Evolutionary conservation across 352 stramenopile genomes (phyloP).

Genomic region (Phytophthora nicotianae): DNA sequence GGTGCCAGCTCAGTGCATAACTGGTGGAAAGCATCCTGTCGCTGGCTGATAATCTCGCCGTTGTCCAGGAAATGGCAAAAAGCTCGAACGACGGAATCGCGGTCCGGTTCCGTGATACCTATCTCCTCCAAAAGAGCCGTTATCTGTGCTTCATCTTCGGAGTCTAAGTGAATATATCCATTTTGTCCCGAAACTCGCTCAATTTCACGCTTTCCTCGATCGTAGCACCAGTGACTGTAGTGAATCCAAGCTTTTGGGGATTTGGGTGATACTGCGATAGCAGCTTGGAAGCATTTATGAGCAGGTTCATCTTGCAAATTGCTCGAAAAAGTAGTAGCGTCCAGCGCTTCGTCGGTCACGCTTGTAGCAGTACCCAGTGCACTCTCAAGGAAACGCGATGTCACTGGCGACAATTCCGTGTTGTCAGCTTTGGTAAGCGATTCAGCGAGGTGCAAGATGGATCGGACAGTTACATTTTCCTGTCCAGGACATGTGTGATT

Average conservation of each 20-base stretch:
- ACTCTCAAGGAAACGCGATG: slow-evolving; percentile 16
- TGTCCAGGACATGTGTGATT: not conserved
- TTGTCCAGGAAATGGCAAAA: slow-evolving; percentile 68
- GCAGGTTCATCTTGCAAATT: slow-evolving; percentile 17
- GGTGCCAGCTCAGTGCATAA: slow-evolving; percentile 31
- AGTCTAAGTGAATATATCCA: slow-evolving; percentile 56
- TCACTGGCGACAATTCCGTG: slow-evolving; percentile 18
- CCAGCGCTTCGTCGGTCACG: not conserved
- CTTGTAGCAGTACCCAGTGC: not conserved
- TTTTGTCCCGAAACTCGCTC: slow-evolving; percentile 49
- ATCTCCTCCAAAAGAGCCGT: slow-evolving; percentile 49
- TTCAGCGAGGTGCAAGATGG: slow-evolving; percentile 41
- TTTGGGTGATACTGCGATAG: slow-evolving; percentile 39
- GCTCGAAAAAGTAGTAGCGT: slow-evolving; percentile 1
- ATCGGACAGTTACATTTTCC: slow-evolving; percentile 16
- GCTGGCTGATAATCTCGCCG: slow-evolving; percentile 41
- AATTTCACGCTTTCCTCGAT: slow-evolving; percentile 48
- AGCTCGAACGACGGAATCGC: slow-evolving; percentile 38
- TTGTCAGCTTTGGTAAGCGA: slow-evolving; percentile 24
- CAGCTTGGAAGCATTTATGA: slow-evolving; percentile 41
- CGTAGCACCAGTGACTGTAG: slow-evolving; percentile 81
- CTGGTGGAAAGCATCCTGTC: slow-evolving; percentile 44
- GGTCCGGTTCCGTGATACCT: slow-evolving; percentile 32
- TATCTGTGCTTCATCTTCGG: slow-evolving; percentile 48
- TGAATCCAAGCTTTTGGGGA: slow-evolving; percentile 58